phyloP scores from a whole-genome alignment of 768 basidiomycete species.

The Mycena belliarum region DNA sequence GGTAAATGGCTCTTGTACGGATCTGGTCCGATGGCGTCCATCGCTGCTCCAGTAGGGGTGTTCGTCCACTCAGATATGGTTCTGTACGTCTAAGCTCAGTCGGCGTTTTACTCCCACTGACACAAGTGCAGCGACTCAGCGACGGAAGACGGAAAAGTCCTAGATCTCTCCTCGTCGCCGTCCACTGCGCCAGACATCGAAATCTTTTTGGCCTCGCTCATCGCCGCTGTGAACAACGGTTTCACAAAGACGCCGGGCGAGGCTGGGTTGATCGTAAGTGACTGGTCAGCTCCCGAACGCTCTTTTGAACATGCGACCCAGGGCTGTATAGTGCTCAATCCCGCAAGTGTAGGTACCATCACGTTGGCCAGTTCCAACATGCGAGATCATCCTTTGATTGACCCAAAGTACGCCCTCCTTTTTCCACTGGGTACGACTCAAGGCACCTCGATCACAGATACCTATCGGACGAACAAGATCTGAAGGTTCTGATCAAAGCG shows the following conservation, averaged over 20 bases:
- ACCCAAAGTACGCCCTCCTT: slow-evolving; percentile 12
- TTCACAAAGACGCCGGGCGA: slow-evolving; percentile 8
- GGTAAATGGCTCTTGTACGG: slow-evolving; percentile 10
- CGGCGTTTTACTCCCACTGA: neutral
- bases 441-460: slow-evolving; percentile 21
- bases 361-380: slow-evolving; percentile 6
- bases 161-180: slow-evolving; percentile 1
- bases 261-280: slow-evolving; percentile 3
- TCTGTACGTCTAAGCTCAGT: neutral
- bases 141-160: neutral
- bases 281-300: neutral
- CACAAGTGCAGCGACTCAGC: neutral
- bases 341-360: slow-evolving; percentile 12
- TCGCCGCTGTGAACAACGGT: slow-evolving; percentile 11
- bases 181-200: slow-evolving; percentile 10
- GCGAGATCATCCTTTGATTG: slow-evolving; percentile 8
- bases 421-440: too few relatives aligned
- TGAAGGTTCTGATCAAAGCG: slow-evolving; percentile 19
- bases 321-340: slow-evolving; percentile 5
- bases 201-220: slow-evolving; percentile 13
- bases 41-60: slow-evolving; percentile 6
- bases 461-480: slow-evolving; percentile 20
- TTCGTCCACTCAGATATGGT: slow-evolving; percentile 14
- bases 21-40: neutral
- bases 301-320: neutral